phyloP scores from a whole-genome alignment of 2,329 filamentous ascomycete species.

The Diplodia intermedia region DNA sequence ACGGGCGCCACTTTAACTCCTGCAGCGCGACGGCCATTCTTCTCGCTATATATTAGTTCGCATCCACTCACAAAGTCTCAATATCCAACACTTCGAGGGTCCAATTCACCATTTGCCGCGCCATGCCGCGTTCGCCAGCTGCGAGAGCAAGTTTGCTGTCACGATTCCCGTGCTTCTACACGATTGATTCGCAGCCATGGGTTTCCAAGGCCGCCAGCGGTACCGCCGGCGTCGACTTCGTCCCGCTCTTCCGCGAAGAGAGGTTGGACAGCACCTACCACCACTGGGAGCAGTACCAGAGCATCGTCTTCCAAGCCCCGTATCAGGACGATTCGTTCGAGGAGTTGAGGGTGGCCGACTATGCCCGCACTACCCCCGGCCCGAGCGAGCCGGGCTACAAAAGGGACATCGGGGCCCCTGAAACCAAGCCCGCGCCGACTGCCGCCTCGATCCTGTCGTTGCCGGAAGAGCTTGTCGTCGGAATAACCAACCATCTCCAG shows the following conservation, averaged over 20 bases:
- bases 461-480: not conserved
- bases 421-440: not conserved
- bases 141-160: too few species aligned
- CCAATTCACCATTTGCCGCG: too few species aligned
- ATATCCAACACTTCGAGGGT: too few species aligned
- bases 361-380: not conserved
- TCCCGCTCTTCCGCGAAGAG: not conserved
- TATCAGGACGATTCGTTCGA: not conserved
- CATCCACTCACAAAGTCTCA: not conserved
- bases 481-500: not conserved
- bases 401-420: not conserved
- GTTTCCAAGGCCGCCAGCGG: not conserved
- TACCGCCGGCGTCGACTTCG: not conserved
- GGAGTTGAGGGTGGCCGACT: not conserved
- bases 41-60: not conserved
- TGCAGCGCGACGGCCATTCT: too few species aligned
- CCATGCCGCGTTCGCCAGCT: not conserved
- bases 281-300: not conserved
- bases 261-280: not conserved
- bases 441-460: not conserved
- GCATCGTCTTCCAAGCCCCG: not conserved
- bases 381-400: not conserved
- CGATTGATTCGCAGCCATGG: not conserved
- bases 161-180: not conserved
- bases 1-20: not conserved